Base-by-base conservation (phyloP, 2,329 filamentous ascomycete species). In the Elsinoe perseae region DNA sequence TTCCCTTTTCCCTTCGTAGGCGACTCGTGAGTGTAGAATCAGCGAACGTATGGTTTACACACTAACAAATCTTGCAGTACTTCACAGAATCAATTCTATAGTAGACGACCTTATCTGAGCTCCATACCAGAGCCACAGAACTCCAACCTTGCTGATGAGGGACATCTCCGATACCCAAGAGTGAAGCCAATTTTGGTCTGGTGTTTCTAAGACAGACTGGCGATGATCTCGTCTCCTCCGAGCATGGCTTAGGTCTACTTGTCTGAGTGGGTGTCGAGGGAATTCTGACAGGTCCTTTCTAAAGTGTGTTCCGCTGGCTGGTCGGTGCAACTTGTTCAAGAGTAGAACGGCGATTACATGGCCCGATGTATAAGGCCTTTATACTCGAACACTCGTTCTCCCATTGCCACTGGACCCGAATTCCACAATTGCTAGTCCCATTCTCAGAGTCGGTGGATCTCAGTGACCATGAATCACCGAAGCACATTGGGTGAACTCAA, bases 41-140 rank as follows among this genome's bases (percentile, higher is more conserved):
- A 25, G 14, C 46, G 25, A n/a, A 16, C 14, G 25, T 7, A 18
- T 21, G 4, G 25, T 7, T 16, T 28, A 21, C 48, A 48, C 12
- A 56, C 44, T 21, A 40, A 36, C 32, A 36, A 23, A 9, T 25
- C 28, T 44, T 23, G 50, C 56, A 58, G 34, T 58, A 63, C 62
- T 63, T 66, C 65, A 69, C 66, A 89, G 87, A 91, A 92, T 92
- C 88, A 89, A 88, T 95, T 95, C 87, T 95, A 91, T 90, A 95
- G 89, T 91, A 85, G 80, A 88, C 84, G 84, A 90, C 86, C 81
- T 80, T 80, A 84, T 89, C 87, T 93, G 86, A 89, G 84, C 86
- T 92, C 82, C 83, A 83, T 81, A 90, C 81, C 86, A 80, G 80
- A 95, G 90, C 87, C 82, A 89, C 86, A 92, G 86, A 89, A 77